phyloP scores from a whole-genome alignment of 1,284 basidiomycete species.

The Cryptococcus maquisensis region DNA sequence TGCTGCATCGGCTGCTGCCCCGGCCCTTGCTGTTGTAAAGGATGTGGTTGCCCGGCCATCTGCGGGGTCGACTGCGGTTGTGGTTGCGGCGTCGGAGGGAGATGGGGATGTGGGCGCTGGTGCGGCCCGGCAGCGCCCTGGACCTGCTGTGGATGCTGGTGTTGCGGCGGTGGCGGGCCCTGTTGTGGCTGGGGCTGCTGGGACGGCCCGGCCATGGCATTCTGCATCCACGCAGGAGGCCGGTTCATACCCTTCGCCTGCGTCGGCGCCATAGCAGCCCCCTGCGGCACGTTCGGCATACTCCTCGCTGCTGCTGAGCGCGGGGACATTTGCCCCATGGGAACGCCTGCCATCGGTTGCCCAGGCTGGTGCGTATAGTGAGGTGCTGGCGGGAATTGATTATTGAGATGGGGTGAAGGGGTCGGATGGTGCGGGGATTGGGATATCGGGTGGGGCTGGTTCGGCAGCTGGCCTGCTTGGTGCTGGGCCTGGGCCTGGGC shows the following conservation, averaged over 20 bases:
- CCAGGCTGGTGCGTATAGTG: conserved; percentile 27
- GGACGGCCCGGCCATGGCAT: conserved; percentile 9
- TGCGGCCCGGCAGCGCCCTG: conserved; percentile 19
- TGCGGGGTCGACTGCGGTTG: not conserved
- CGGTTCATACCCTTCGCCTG: not conserved
- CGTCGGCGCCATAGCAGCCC: not conserved
- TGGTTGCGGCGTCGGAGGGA: not conserved
- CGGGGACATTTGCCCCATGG: not conserved
- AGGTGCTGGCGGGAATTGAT: conserved; percentile 37
- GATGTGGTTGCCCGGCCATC: not conserved
- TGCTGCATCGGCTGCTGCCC: conserved; percentile 12
- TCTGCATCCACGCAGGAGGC: not conserved
- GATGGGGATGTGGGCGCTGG: conserved; percentile 16
- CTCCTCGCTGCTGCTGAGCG: not conserved
- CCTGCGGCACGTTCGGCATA: not conserved
- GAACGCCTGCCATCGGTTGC: conserved; percentile 2
- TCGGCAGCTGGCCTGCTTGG: conserved; percentile 16
- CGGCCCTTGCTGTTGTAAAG: conserved; percentile 3
- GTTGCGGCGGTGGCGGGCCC: conserved; percentile 11
- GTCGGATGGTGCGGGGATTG: conserved; percentile 36
- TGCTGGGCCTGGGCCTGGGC: conserved; percentile 17
- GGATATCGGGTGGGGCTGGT: conserved; percentile 21
- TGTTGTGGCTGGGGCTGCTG: conserved; percentile 17
- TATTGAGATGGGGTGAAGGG: conserved; percentile 40
- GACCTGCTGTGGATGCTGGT: conserved; percentile 13